Evolutionary conservation across 2,329 filamentous ascomycete genomes (phyloP).

Genomic region (Xenosphaeropsis pyriputrescens): DNA sequence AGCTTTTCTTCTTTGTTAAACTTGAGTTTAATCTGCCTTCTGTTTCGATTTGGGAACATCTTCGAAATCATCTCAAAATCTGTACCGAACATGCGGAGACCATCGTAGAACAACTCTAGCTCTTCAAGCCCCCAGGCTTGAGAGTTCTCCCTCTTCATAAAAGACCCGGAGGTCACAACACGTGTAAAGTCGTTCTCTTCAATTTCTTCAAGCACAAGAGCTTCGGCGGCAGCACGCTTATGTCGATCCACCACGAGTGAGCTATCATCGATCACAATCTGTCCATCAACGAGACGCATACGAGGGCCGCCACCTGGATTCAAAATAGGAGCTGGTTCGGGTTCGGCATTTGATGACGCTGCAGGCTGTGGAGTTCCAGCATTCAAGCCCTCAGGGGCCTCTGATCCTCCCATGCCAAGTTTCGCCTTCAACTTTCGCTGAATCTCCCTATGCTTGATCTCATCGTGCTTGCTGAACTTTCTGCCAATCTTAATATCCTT

Average conservation of each 20-base stretch:
- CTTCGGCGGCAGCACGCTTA: constrained; percentile 39
- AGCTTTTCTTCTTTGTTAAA: constrained; percentile 67
- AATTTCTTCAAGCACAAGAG: constrained; percentile 40
- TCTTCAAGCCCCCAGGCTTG: constrained; percentile 58
- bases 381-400: not conserved
- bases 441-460: constrained; percentile 53
- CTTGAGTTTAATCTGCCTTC: constrained; percentile 67
- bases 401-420: constrained; percentile 8
- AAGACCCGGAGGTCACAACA: constrained; percentile 54
- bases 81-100: constrained; percentile 63
- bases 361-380: constrained; percentile 2
- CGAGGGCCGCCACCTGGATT: not conserved
- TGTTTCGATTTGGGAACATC: constrained; percentile 58
- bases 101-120: constrained; percentile 64
- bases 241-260: constrained; percentile 57
- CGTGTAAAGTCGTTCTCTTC: constrained; percentile 71
- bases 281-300: constrained; percentile 28
- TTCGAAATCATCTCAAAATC: constrained; percentile 70
- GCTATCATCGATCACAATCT: constrained; percentile 56
- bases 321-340: not conserved
- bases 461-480: constrained; percentile 59
- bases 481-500: constrained; percentile 58
- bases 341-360: constrained; percentile 3
- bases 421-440: constrained; percentile 21
- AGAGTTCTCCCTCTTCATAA: constrained; percentile 46